phyloP scores from a whole-genome alignment of 1,284 basidiomycete genomes.

The Tylopilus sp. region DNA sequence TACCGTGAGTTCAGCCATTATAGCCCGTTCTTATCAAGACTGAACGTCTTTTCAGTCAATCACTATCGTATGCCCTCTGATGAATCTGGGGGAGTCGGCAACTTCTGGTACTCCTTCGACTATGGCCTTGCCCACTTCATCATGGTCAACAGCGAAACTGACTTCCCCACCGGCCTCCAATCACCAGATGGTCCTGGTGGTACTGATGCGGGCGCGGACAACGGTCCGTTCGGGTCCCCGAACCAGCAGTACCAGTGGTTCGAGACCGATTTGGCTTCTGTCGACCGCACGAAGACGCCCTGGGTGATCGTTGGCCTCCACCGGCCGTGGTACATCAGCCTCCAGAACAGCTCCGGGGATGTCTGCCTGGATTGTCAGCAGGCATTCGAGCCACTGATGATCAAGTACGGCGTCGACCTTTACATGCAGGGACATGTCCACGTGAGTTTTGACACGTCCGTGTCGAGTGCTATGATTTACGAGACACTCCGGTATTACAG shows the following conservation, averaged over 20 bases:
- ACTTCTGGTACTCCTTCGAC: slow-evolving; percentile 35
- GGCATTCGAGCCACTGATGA: slow-evolving; percentile 32
- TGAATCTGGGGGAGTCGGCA: slow-evolving; percentile 28
- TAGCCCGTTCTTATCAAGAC: too few species aligned
- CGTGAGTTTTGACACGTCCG: slow-evolving; percentile 4
- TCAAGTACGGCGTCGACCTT: slow-evolving; percentile 33
- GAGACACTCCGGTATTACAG: slow-evolving; percentile 1
- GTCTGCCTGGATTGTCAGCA: slow-evolving; percentile 26
- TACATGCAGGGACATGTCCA: slow-evolving; percentile 34
- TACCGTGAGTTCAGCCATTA: slow-evolving; percentile 21
- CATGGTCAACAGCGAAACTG: slow-evolving; percentile 24
- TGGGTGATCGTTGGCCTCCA: slow-evolving; percentile 33
- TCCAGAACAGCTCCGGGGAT: slow-evolving; percentile 8
- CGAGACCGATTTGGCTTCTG: slow-evolving; percentile 25
- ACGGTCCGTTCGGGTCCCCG: slow-evolving; percentile 27
- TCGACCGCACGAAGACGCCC: slow-evolving; percentile 25
- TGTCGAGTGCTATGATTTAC: not conserved
- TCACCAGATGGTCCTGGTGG: slow-evolving; percentile 25
- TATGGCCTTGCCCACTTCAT: slow-evolving; percentile 33
- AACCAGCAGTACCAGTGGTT: slow-evolving; percentile 32
- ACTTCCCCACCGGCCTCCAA: slow-evolving; percentile 25
- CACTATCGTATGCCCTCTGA: slow-evolving; percentile 32
- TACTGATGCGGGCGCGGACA: slow-evolving; percentile 16
- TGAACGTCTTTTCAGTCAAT: slow-evolving; percentile 18
- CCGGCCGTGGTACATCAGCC: slow-evolving; percentile 27